Conservation (phyloP, 768 basidiomycete genomes). For the Rhizopogon sp. region DNA sequence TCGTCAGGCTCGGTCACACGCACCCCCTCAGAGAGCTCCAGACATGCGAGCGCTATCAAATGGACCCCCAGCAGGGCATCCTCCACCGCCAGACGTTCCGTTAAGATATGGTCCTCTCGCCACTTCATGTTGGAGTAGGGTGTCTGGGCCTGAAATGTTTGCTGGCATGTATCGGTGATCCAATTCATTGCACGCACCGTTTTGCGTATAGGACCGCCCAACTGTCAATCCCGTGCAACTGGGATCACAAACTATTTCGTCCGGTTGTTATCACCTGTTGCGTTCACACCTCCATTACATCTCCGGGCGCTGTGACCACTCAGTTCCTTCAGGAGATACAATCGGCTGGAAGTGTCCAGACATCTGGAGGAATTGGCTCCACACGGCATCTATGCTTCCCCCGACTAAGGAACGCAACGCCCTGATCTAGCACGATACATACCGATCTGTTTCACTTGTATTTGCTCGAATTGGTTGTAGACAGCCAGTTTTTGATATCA, state of each 20-base stretch:
- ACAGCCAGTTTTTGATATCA: neutral
- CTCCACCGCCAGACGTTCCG: conserved; percentile 12
- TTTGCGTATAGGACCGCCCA: neutral
- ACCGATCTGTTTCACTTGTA: neutral
- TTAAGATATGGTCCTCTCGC: conserved; percentile 61
- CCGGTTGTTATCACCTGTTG: neutral
- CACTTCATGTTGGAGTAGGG: conserved; percentile 67
- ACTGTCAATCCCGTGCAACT: neutral
- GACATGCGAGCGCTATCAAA: conserved; percentile 5
- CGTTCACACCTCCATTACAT: neutral
- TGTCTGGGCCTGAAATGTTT: conserved; percentile 55
- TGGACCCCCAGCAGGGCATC: conserved; percentile 17
- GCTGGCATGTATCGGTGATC: conserved; percentile 64
- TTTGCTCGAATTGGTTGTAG: neutral
- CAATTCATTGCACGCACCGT: neutral
- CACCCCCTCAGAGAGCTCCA: conserved; percentile 9
- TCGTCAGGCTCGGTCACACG: conserved; percentile 41
- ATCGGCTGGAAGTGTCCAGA: neutral
- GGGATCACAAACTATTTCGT: neutral
- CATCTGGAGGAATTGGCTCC: neutral
- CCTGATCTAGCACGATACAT: neutral
- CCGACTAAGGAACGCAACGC: neutral
- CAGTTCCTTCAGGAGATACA: neutral
- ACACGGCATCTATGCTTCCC: neutral
- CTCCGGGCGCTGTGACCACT: neutral